Conservation (phyloP, 148 eudicot genomes). For the Rhododendron ovatum region DNA sequence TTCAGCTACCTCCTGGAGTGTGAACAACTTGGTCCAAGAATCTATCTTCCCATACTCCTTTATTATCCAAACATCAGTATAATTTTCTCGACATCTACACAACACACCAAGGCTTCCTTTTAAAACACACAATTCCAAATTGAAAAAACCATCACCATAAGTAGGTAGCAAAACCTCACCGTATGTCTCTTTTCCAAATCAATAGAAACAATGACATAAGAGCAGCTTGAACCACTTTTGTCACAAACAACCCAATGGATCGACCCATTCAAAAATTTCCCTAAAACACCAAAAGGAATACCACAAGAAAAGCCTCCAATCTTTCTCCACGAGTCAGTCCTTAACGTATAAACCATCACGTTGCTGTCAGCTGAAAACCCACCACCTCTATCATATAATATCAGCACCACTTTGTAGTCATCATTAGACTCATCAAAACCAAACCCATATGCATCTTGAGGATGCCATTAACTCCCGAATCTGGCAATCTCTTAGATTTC, state of each 20-base stretch:
- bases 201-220: not conserved
- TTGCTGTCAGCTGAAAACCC: no score
- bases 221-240: not conserved
- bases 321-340: no score
- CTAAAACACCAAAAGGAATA: constrained; percentile 6
- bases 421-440: no score
- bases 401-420: no score
- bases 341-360: no score
- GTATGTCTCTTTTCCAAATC: not conserved
- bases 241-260: constrained; percentile 39
- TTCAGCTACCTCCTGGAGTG: constrained; percentile 17
- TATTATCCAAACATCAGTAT: constrained; percentile 39
- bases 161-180: not conserved
- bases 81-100: not conserved
- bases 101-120: constrained; percentile 22
- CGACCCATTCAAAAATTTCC: constrained; percentile 33
- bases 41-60: constrained; percentile 33
- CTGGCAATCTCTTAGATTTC: no score
- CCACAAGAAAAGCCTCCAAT: not conserved
- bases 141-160: not conserved
- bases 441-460: no score
- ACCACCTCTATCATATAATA: no score
- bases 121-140: constrained; percentile 19
- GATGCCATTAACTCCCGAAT: no score
- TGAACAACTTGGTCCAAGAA: constrained; percentile 40